Conservation (phyloP, 352 stramenopile species). For the Phytophthora constricta region DNA sequence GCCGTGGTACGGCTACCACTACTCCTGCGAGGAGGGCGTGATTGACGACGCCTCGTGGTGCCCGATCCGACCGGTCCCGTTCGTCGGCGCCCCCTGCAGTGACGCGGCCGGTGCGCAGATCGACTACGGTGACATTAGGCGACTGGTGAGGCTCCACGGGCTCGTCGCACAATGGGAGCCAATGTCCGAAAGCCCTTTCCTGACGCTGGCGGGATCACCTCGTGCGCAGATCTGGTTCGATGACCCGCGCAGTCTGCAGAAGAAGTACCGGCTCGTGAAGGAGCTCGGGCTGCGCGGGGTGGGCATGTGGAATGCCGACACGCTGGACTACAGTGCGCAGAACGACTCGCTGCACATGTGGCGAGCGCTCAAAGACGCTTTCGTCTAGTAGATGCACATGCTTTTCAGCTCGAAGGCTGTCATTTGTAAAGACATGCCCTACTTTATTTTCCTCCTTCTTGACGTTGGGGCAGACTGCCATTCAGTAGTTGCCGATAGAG, state of each 20-base stretch:
- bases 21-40: constrained; percentile 53
- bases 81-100: constrained; percentile 80
- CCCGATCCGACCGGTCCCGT: constrained; percentile 43
- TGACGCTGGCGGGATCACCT: constrained; percentile 27
- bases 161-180: constrained; percentile 57
- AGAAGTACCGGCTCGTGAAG: constrained; percentile 65
- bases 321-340: constrained; percentile 61
- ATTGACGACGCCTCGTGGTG: constrained; percentile 34
- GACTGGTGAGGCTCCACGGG: constrained; percentile 37
- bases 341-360: constrained; percentile 65
- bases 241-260: constrained; percentile 57
- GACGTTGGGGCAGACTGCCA: too few relatives aligned
- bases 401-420: too few relatives aligned
- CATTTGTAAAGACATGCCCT: background rate
- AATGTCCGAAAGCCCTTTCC: constrained; percentile 61
- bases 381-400: constrained; percentile 8
- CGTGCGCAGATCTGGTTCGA: constrained; percentile 80
- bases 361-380: constrained; percentile 47
- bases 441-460: background rate
- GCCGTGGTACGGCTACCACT: constrained; percentile 93
- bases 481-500: too few relatives aligned
- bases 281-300: constrained; percentile 60
- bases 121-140: constrained; percentile 60
- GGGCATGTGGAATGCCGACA: constrained; percentile 87
- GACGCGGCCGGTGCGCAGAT: constrained; percentile 73